Evolutionary conservation across 2,329 filamentous ascomycete species (phyloP), one percentile per base, ranked within the genome.

Genomic region (Neofusicoccum cordaticola): DNA sequence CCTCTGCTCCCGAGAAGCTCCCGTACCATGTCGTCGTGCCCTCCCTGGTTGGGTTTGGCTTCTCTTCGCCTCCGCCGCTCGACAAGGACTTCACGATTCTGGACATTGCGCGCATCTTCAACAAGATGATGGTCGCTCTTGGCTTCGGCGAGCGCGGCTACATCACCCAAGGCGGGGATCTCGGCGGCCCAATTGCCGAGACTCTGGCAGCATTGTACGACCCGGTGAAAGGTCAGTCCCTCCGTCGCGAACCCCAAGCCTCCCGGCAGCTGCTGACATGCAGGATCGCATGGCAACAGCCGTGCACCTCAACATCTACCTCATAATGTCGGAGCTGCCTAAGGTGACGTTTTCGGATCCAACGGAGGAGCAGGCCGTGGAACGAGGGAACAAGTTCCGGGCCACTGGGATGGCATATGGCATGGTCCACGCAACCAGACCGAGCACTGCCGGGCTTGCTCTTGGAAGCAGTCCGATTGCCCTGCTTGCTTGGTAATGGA

Each of bases 1-100:
- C 79, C 27, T 58, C 53, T 44, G 19, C 39, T 0, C 78, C 83
- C 0, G 74, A 81, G 0, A 77, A 74, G 0, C 73, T 87, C 15
- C 85, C 85, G 0, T 88, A 84, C 69, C 85, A 88, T 67, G 72
- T 87, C 48, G 79, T 88, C 41, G 81, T 83, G 0, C 85, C 85
- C 0, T 84, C 82, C 0, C 73, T 87, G 2, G 83, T 84, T 0
- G 86, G 84, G 11, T 88, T 83, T 68, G 77, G 78, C 0, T 81
- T 84, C 66, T 85, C 83, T 0, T 79, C 78, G 1, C 72, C 77
- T 0, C 82, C 83, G 1, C 81, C 85, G 0, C 48, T 79, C 4
- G 76, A 82, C 61, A 75, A 73, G 15, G 73, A 85, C 67, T 85
- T 80, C 67, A 71, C 67, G 0, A 66, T 75, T 0, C 68, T 72